Evolutionary conservation across 371 early-diverging fungal species (phyloP).

Genomic region (Mortierella sp.): DNA sequence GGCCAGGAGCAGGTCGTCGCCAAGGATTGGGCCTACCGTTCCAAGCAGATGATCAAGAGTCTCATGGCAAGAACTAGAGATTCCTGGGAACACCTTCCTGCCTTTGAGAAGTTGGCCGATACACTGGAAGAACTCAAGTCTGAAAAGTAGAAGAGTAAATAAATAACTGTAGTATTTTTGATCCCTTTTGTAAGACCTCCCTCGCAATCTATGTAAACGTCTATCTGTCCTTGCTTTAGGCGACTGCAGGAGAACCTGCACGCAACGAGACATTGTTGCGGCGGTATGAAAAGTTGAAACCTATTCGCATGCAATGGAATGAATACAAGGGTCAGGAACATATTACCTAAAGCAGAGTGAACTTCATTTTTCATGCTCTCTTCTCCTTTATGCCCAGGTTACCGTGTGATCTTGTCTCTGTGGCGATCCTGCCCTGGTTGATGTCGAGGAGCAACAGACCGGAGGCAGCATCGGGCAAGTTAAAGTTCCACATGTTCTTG

Average conservation of each 20-base stretch:
- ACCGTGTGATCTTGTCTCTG: conserved; percentile 69
- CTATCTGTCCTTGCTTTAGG: conserved; percentile 15
- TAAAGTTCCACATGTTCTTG: conserved; percentile 80
- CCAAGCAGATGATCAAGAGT: conserved; percentile 83
- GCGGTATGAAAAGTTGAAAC: conserved; percentile 72
- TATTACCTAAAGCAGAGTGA: neutral
- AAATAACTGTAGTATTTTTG: neutral
- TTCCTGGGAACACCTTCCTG: conserved; percentile 76
- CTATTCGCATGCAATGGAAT: conserved; percentile 2
- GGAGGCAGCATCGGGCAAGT: conserved; percentile 73
- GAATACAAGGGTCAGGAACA: neutral
- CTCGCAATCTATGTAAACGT: neutral
- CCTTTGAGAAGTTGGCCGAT: conserved; percentile 72
- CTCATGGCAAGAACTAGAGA: conserved; percentile 85
- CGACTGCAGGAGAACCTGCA: conserved; percentile 45
- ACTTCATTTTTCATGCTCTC: neutral
- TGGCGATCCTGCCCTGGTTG: conserved; percentile 62
- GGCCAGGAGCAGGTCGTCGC: conserved; percentile 35
- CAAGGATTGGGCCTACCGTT: conserved; percentile 91
- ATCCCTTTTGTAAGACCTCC: neutral
- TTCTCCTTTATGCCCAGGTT: neutral
- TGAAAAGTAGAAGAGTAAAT: conserved; percentile 31
- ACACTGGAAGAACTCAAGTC: conserved; percentile 68
- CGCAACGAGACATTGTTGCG: conserved; percentile 58
- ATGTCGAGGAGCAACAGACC: conserved; percentile 70